phyloP scores from a whole-genome alignment of 139 green algal genomes.

The Gonium pectorale region DNA sequence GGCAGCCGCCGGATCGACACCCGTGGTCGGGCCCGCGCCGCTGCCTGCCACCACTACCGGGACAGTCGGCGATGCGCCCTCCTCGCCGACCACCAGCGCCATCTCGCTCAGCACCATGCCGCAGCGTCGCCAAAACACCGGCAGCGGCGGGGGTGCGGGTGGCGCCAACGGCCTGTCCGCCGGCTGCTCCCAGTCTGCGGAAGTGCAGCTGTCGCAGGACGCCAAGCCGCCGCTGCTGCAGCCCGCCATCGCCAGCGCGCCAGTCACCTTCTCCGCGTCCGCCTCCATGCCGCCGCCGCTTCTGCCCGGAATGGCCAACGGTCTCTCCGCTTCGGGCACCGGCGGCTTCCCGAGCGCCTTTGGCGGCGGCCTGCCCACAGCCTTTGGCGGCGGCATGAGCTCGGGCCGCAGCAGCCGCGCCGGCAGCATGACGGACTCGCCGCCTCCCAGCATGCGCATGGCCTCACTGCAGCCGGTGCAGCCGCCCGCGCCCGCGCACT shows the following conservation, averaged over 20 bases:
- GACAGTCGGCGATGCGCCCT: neutral
- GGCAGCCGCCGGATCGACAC: no score
- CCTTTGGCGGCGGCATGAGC: slow-evolving; percentile 26
- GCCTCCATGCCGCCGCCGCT: neutral
- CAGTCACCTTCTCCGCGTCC: no score
- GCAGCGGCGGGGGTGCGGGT: slow-evolving; percentile 12
- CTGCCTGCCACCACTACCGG: no score
- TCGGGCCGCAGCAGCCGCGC: slow-evolving; percentile 34
- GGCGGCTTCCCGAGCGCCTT: slow-evolving; percentile 6
- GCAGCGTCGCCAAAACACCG: neutral
- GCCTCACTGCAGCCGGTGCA: neutral
- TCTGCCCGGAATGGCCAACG: neutral
- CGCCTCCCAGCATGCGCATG: slow-evolving; percentile 24
- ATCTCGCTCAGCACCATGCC: slow-evolving; percentile 32
- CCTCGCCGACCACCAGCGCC: slow-evolving; percentile 22
- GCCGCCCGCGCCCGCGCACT: neutral
- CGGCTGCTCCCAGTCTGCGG: neutral
- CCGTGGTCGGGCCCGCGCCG: no score
- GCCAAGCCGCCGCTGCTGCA: neutral
- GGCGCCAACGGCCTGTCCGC: neutral
- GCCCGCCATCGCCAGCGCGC: neutral
- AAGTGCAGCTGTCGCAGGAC: neutral
- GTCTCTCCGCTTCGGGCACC: neutral
- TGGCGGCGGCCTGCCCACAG: slow-evolving; percentile 8
- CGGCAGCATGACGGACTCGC: slow-evolving; percentile 47